Conservation (phyloP, 2,329 filamentous ascomycete genomes). For the Ascochyta lentis region DNA sequence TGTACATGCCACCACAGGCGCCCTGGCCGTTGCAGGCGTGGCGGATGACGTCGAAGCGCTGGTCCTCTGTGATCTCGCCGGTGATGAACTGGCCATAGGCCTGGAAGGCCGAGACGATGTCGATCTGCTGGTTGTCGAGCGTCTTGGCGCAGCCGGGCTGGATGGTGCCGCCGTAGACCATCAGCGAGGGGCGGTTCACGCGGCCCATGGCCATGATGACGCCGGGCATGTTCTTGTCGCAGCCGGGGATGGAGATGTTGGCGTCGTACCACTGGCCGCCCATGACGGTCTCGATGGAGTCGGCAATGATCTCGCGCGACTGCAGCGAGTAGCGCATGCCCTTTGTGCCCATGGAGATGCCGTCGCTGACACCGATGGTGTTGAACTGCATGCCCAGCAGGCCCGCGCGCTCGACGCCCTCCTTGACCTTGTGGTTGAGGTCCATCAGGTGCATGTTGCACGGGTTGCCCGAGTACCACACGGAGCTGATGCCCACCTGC, state of each 20-base stretch:
- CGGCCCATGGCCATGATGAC: constrained; percentile 82
- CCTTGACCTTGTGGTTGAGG: constrained; percentile 78
- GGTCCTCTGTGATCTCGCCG: constrained; percentile 87
- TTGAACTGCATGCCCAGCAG: constrained; percentile 97
- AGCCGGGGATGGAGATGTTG: constrained; percentile 95
- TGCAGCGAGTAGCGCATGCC: constrained; percentile 97
- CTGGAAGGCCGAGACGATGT: constrained; percentile 98
- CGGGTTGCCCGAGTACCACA: constrained; percentile 97
- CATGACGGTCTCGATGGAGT: constrained; percentile 99
- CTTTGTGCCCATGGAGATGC: constrained; percentile 96
- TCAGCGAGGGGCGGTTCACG: constrained; percentile 90
- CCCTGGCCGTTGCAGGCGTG: constrained; percentile 86
- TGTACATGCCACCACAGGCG: constrained; percentile 82
- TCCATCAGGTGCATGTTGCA: constrained; percentile 99
- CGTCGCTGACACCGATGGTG: constrained; percentile 96
- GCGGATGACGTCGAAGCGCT: constrained; percentile 93
- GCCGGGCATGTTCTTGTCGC: constrained; percentile 97
- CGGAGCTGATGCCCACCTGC: constrained; percentile 95
- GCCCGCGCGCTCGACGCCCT: constrained; percentile 75
- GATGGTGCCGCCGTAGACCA: constrained; percentile 98
- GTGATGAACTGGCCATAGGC: constrained; percentile 94
- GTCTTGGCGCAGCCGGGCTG: constrained; percentile 86
- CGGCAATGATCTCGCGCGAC: constrained; percentile 94
- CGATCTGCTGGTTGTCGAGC: constrained; percentile 71
- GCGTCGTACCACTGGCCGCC: constrained; percentile 98